Evolutionary conservation across 2,329 filamentous ascomycete species (phyloP), one percentile per base, ranked within the genome.

Genomic region (Calycina herbarum): DNA sequence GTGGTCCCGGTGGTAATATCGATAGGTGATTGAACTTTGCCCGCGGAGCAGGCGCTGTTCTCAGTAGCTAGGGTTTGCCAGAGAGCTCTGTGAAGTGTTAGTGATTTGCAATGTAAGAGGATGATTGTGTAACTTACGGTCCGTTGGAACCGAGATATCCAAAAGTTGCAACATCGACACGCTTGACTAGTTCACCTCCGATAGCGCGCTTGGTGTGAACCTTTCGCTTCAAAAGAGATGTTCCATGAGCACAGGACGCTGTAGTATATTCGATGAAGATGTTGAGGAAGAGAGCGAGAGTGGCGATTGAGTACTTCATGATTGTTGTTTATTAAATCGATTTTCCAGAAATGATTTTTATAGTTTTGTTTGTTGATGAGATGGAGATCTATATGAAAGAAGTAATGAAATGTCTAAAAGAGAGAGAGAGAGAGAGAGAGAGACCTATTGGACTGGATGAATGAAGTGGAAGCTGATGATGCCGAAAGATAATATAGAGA

Each of bases 221-320:
- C 11, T 65, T 60, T n/a, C 69, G 67, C 48, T 64, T 69, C 31
- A 59, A 42, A 13, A 57, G 56, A 61, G 35, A 58, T n/a, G 69
- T 70, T 59, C 66, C 67, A 45, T 70, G 67, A 48, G 45, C 69
- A 54, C 69, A 70, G n/a, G 69, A 70, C 54, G 69, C 69, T 5
- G 66, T 65, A 13, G 67, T 45, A 6, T 40, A 60, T 24, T 65
- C 59, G 27, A 65, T 11, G 13, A 69, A 67, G 10, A 66, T 15
- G 27, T 20, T 48, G 35, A 63, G 31, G 27, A 64, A 61, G 27
- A 69, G 64, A 24, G 64, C 48, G 17, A 61, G 15, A 31, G 24
- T 38, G 8, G 40, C 17, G 33, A 33, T 57, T 29, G 63, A 57
- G 13, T 31, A n/a, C 63, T 64, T 61, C 63, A 64, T 64, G 57